Evolutionary conservation across 2,329 filamentous ascomycete species (phyloP), one percentile per base, ranked within the genome.

Genomic region (Epichloe festucae): DNA sequence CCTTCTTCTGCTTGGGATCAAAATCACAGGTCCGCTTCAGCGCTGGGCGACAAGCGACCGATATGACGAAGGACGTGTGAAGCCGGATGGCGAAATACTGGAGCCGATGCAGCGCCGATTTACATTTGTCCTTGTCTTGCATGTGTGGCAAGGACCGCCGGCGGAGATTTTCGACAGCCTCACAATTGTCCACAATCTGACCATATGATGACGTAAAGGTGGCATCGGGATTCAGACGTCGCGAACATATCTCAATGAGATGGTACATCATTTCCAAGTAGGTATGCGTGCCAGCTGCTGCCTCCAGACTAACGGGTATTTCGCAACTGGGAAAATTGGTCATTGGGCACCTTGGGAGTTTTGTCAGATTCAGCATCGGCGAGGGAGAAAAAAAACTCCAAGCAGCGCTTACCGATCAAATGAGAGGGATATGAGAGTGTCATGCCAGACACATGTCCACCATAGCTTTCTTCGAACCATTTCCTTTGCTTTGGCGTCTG

Each of bases 391-490:
- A 10, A 19, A 19, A 39, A n/a, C 7, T 12, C 12, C 12, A 17
- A 38, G 12, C 1, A 40, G 14, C 14, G 11, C 6, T 65, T 57
- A 78, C 75, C 81, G 71, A 58, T 84, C 81, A 61, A 84, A 84
- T 0, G 81, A 84, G 2, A 84, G 65, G 0, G 81, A 84, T 0
- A 79, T 82, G 19, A 84, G 66, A 5, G 78, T 82, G 52, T 84
- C 81, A 56, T 84, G 81, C 81, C 81, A 84, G 10, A 81, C 73
- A 57, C 78, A 81, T 4, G 78, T 82, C 81, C 81, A 78, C 80
- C 79, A 80, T 43, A 82, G 63, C 49, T 75, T 76, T 39, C 77
- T 68, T 34, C 79, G 67, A 49, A 79, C 71, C 61, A 73, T 73
- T 39, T 81, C 77, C 53, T 75, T 80, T n/a, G 70, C 66, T 46